Evolutionary conservation across 176 grass and related monocot species (phyloP).

Genomic region (Cenchrus purpureus): DNA sequence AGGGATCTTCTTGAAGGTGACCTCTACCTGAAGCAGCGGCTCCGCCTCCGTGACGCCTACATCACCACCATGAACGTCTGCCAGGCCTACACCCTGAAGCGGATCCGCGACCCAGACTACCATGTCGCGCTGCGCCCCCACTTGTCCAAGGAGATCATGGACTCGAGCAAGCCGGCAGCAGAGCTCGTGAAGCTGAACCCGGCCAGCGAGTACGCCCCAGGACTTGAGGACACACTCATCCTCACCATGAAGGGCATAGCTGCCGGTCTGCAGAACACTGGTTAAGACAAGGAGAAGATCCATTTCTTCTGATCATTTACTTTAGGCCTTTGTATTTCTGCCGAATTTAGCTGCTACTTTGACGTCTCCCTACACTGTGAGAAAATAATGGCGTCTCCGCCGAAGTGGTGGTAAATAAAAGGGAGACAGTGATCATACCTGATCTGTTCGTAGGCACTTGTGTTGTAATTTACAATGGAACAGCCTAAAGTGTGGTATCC

Average conservation of each 20-base stretch:
- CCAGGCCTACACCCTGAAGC: conserved; percentile 76
- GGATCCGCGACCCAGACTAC: conserved; percentile 65
- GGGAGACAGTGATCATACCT: background rate
- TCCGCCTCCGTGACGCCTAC: conserved; percentile 67
- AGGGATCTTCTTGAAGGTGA: conserved; percentile 79
- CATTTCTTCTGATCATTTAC: conserved; percentile 23
- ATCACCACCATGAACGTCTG: conserved; percentile 78
- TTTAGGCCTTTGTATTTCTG: conserved; percentile 3
- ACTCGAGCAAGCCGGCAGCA: conserved; percentile 55
- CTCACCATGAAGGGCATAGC: conserved; percentile 89
- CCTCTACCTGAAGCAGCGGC: conserved; percentile 72
- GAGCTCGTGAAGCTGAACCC: conserved; percentile 84
- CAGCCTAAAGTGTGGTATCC: background rate
- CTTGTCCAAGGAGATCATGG: conserved; percentile 65
- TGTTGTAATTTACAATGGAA: background rate
- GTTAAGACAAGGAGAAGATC: conserved; percentile 31
- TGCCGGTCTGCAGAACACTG: conserved; percentile 83
- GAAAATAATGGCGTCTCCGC: background rate
- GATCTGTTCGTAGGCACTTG: background rate
- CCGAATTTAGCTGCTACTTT: background rate
- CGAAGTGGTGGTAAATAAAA: conserved; percentile 18
- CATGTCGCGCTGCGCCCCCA: conserved; percentile 59
- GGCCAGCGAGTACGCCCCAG: conserved; percentile 64
- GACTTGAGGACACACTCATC: conserved; percentile 86
- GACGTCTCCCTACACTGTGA: background rate